phyloP scores from a whole-genome alignment of 2,329 filamentous ascomycete genomes.

The Nectriaceae sp. region DNA sequence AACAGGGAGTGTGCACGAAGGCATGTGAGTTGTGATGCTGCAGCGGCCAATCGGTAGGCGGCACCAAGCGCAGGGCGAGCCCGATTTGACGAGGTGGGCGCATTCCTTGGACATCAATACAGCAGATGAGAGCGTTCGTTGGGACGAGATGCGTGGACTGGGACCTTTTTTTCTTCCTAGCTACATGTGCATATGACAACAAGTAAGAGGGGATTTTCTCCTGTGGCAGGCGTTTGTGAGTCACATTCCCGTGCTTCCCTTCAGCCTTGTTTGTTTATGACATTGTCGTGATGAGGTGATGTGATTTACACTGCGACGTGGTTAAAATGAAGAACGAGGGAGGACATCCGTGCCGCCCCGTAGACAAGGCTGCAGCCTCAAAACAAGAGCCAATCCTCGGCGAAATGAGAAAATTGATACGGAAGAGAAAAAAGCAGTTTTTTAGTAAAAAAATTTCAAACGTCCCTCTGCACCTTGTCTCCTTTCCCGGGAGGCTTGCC shows the following conservation, averaged over 20 bases:
- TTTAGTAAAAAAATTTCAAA: not conserved
- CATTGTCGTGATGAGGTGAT: not conserved
- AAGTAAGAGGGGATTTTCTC: constrained; percentile 15
- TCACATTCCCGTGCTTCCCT: not conserved
- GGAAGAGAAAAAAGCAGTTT: constrained; percentile 2
- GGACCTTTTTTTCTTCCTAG: constrained; percentile 15
- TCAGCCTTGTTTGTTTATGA: not conserved
- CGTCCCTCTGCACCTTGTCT: not conserved
- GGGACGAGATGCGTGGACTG: constrained; percentile 24
- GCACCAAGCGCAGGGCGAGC: constrained; percentile 26
- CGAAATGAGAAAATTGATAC: constrained; percentile 11
- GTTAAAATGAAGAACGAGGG: not conserved
- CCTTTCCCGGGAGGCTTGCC: not conserved
- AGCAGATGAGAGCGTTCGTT: constrained; percentile 28
- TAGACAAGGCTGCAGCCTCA: too few species aligned
- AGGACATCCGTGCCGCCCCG: too few species aligned
- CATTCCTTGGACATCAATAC: constrained; percentile 35
- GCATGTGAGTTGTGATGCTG: constrained; percentile 9
- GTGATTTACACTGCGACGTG: not conserved
- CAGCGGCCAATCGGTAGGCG: constrained; percentile 27
- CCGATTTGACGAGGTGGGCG: constrained; percentile 29
- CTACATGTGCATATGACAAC: constrained; percentile 9
- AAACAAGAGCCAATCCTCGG: constrained; percentile 10
- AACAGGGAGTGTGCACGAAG: constrained; percentile 19
- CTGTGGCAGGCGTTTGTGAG: not conserved